phyloP scores from a whole-genome alignment of 1,139 yeast genomes.

The Waltiozyma sp. region DNA sequence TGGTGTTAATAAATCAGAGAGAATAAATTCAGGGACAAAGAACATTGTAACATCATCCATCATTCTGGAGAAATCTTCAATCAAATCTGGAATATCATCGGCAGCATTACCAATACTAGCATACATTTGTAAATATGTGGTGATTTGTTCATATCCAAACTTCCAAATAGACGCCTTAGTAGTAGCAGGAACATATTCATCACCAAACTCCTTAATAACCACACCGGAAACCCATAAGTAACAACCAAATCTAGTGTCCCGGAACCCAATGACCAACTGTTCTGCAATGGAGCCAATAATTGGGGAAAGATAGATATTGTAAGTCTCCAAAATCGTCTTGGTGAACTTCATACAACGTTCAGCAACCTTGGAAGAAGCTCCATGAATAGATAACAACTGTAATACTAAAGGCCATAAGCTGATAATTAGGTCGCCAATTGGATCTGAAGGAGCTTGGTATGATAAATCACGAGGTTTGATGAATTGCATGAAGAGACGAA shows the following conservation, averaged over 20 bases:
- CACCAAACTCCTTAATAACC: slow-evolving; percentile 67
- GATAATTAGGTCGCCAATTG: slow-evolving; percentile 47
- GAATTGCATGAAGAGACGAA: slow-evolving; percentile 60
- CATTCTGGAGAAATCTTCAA: slow-evolving; percentile 87
- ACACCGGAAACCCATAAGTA: slow-evolving; percentile 88
- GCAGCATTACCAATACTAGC: slow-evolving; percentile 4
- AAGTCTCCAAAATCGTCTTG: slow-evolving; percentile 57
- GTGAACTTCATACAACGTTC: slow-evolving; percentile 67
- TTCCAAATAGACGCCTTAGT: slow-evolving; percentile 37
- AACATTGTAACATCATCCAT: slow-evolving; percentile 70
- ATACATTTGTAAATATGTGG: slow-evolving; percentile 29
- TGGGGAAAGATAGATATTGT: slow-evolving; percentile 50
- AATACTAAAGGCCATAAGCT: slow-evolving; percentile 53
- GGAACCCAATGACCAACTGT: slow-evolving; percentile 57
- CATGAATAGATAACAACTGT: slow-evolving; percentile 40
- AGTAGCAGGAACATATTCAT: slow-evolving; percentile 31
- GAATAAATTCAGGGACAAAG: slow-evolving; percentile 57
- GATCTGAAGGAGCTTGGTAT: slow-evolving; percentile 27
- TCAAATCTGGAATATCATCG: slow-evolving; percentile 53
- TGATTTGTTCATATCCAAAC: slow-evolving; percentile 35
- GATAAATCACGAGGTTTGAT: slow-evolving; percentile 31
- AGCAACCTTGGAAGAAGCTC: slow-evolving; percentile 47
- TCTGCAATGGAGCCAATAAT: slow-evolving; percentile 56
- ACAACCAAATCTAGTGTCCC: slow-evolving; percentile 62
- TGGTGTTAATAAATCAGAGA: slow-evolving; percentile 43